These are phyloP conservation scores for Antitrichia curtipendula DNA, from an alignment of 225 moss, liverwort and hornwort species.

Conservation along the genomic window DNA sequence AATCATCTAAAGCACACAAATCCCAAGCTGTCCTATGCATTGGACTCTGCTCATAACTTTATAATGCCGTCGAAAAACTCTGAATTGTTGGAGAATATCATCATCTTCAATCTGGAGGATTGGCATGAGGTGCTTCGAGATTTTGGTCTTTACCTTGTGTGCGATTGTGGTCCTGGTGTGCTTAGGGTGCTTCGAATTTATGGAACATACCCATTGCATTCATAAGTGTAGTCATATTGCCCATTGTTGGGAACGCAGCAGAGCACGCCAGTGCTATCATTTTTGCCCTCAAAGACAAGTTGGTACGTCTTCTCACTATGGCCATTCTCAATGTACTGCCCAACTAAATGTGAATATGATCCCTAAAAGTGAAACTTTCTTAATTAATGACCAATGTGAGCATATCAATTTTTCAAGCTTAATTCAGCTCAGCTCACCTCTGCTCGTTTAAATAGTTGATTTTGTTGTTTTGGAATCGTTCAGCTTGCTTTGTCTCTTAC, in stretches of 20 bases:
- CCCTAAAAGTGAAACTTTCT: not conserved
- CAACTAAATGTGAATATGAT: not conserved
- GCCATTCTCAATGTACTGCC: not conserved
- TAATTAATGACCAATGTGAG: not conserved
- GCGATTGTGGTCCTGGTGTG: not conserved
- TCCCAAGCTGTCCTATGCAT: not conserved
- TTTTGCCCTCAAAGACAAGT: slow-evolving; percentile 79
- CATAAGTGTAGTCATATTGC: slow-evolving; percentile 69
- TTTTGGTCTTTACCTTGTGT: not conserved
- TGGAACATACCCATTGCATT: slow-evolving; percentile 66
- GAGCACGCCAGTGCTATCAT: slow-evolving; percentile 89
- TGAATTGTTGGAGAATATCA: not conserved
- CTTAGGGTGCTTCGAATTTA: slow-evolving; percentile 45
- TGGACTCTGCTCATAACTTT: not conserved
- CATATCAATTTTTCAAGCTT: not conserved
- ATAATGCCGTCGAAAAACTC: too few relatives aligned
- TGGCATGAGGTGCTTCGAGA: not conserved
- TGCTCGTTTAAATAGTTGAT: not conserved
- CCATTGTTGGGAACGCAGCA: slow-evolving; percentile 82
- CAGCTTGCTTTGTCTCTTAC: not conserved
- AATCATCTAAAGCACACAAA: not conserved
- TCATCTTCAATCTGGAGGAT: not conserved
- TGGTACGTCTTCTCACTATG: slow-evolving; percentile 10
- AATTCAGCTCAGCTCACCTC: not conserved
- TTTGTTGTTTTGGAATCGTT: not conserved